phyloP scores from a whole-genome alignment of 495 filamentous ascomycete genomes.

The Trichoderma asperelloides region DNA sequence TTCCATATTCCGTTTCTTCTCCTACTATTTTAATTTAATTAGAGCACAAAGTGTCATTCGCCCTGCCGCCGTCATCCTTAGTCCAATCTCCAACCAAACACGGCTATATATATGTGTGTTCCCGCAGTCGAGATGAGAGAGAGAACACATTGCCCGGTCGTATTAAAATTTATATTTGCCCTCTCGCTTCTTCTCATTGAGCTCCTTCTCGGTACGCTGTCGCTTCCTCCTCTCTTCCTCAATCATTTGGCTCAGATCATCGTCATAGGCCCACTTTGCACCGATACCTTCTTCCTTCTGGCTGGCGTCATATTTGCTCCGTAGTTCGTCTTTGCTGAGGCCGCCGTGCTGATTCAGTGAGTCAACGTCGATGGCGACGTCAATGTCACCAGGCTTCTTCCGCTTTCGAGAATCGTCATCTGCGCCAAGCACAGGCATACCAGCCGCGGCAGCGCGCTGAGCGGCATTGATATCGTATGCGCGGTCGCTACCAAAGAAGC shows the following conservation, averaged over 20 bases:
- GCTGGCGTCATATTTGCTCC: slow-evolving; percentile 62
- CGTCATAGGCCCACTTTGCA: slow-evolving; percentile 74
- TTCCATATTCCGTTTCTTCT: neutral
- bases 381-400: slow-evolving; percentile 92
- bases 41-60: neutral
- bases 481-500: slow-evolving; percentile 92
- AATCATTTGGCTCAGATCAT: slow-evolving; percentile 96
- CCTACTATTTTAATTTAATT: neutral
- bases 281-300: slow-evolving; percentile 57
- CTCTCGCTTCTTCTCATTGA: slow-evolving; percentile 36
- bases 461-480: slow-evolving; percentile 65
- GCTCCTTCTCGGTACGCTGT: slow-evolving; percentile 77
- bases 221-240: slow-evolving; percentile 85
- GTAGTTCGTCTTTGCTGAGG: slow-evolving; percentile 52
- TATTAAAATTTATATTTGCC: slow-evolving; percentile 24
- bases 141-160: neutral
- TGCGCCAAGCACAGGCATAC: slow-evolving; percentile 59
- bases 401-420: slow-evolving; percentile 76
- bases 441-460: slow-evolving; percentile 22
- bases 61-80: neutral
- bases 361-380: slow-evolving; percentile 82
- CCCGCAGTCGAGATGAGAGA: neutral
- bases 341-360: slow-evolving; percentile 60
- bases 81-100: neutral
- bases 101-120: neutral